These are phyloP conservation scores for Phytophthora pseudosyringae DNA, from an alignment of 352 stramenopile species.

Conservation along the genomic window DNA sequence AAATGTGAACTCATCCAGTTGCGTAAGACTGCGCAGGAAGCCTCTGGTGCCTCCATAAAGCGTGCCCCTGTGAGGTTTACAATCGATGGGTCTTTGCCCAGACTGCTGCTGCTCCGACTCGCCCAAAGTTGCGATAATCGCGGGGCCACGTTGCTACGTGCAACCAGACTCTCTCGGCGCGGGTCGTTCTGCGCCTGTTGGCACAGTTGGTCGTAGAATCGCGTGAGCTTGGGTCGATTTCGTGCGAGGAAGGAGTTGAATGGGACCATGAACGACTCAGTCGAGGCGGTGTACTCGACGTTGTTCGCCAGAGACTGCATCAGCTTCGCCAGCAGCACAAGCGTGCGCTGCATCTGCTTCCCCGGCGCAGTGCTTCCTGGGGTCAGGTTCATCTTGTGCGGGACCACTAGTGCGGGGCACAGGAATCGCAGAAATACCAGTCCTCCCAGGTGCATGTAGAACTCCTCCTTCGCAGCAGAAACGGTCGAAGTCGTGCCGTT, in stretches of 20 bases:
- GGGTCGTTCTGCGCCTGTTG: slow-evolving; percentile 68
- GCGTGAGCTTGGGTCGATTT: slow-evolving; percentile 62
- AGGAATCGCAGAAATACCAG: slow-evolving; percentile 83
- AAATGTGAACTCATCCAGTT: slow-evolving; percentile 60
- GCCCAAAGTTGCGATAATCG: slow-evolving; percentile 73
- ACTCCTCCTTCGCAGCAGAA: slow-evolving; percentile 63
- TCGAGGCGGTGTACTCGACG: slow-evolving; percentile 63
- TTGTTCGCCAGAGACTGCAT: slow-evolving; percentile 87
- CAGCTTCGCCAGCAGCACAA: slow-evolving; percentile 81
- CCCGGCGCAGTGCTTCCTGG: slow-evolving; percentile 45
- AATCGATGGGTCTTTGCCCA: slow-evolving; percentile 41
- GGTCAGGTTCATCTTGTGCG: slow-evolving; percentile 75
- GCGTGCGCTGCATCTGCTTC: slow-evolving; percentile 64
- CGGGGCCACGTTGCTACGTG: slow-evolving; percentile 60
- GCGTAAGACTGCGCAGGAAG: slow-evolving; percentile 53
- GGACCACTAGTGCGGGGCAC: slow-evolving; percentile 76
- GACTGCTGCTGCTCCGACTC: slow-evolving; percentile 42
- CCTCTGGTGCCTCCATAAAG: slow-evolving; percentile 49
- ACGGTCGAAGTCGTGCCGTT: slow-evolving; percentile 31
- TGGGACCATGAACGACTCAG: slow-evolving; percentile 79
- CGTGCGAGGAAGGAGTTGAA: slow-evolving; percentile 75
- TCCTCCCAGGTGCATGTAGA: slow-evolving; percentile 77
- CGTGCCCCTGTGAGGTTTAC: slow-evolving; percentile 48
- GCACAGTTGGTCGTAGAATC: slow-evolving; percentile 83
- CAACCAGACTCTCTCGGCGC: slow-evolving; percentile 68